phyloP scores from a whole-genome alignment of 2,329 filamentous ascomycete species.

The Xylariaceae sp. region DNA sequence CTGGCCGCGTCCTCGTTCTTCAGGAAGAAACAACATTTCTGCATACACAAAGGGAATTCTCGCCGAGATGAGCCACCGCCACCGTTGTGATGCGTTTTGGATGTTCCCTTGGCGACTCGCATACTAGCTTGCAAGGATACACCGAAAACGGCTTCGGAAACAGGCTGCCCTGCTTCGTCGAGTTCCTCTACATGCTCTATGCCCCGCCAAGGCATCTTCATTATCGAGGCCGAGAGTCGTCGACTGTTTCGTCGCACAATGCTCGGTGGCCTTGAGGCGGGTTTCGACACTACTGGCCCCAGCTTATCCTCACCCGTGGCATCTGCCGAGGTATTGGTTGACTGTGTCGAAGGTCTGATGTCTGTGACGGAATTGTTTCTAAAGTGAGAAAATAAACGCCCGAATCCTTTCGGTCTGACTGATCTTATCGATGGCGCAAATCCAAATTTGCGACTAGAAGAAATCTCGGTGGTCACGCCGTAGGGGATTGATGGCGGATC shows the following conservation, averaged over 20 bases:
- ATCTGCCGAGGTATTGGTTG: slow-evolving; percentile 18
- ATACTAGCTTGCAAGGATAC: slow-evolving; percentile 39
- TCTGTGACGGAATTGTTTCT: slow-evolving; percentile 23
- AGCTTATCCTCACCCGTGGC: slow-evolving; percentile 17
- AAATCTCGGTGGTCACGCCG: slow-evolving; percentile 26
- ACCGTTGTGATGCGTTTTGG: slow-evolving; percentile 36
- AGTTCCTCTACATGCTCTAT: slow-evolving; percentile 18
- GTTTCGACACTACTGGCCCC: slow-evolving; percentile 13
- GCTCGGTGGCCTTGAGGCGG: slow-evolving; percentile 25
- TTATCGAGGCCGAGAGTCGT: slow-evolving; percentile 32
- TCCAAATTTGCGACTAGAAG: slow-evolving; percentile 10
- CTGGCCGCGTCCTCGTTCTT: slow-evolving; percentile 32
- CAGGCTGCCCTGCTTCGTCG: slow-evolving; percentile 21
- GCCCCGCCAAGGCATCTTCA: slow-evolving; percentile 31
- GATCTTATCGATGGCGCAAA: slow-evolving; percentile 9
- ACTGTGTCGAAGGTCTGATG: slow-evolving; percentile 21
- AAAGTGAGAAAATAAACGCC: slow-evolving; percentile 24
- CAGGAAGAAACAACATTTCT: slow-evolving; percentile 38
- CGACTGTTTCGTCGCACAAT: slow-evolving; percentile 27
- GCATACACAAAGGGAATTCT: slow-evolving; percentile 40
- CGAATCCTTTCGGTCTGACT: slow-evolving; percentile 16
- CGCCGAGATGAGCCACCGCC: slow-evolving; percentile 33
- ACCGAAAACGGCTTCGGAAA: slow-evolving; percentile 35
- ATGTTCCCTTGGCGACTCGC: slow-evolving; percentile 35
- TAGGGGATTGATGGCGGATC: slow-evolving; percentile 16